Conservation (phyloP, 2,329 filamentous ascomycete genomes). For the Pyrenochaeta sp. region DNA sequence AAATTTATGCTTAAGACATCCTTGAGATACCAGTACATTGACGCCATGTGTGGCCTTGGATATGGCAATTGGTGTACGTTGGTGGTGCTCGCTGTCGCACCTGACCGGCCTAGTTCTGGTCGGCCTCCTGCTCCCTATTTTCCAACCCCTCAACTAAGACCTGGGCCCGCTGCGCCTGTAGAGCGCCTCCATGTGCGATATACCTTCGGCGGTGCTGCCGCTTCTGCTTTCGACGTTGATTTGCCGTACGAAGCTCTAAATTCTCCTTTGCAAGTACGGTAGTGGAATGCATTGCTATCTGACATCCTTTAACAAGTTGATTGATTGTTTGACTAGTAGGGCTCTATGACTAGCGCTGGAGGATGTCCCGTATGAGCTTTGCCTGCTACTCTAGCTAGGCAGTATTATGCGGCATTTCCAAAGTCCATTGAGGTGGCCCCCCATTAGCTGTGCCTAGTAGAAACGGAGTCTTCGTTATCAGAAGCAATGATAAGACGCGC, state of each 20-base stretch:
- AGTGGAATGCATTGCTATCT: not conserved
- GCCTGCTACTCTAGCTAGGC: conserved; percentile 25
- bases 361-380: conserved; percentile 10
- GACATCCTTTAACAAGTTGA: conserved; percentile 1
- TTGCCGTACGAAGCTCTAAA: not conserved
- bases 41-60: not conserved
- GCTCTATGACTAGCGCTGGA: not conserved
- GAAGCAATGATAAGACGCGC: too few species aligned
- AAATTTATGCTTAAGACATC: not conserved
- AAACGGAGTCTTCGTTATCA: too few species aligned
- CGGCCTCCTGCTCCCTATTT: conserved; percentile 1
- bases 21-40: not conserved
- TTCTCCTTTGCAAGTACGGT: conserved; percentile 2
- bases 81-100: too few species aligned
- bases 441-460: not conserved
- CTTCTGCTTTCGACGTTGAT: conserved; percentile 5
- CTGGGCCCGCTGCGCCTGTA: conserved; percentile 4
- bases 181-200: conserved; percentile 7
- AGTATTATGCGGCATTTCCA: conserved; percentile 18
- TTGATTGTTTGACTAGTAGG: not conserved
- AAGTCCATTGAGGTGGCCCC: conserved; percentile 8
- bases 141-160: not conserved
- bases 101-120: not conserved
- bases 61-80: not conserved
- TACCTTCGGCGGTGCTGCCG: conserved; percentile 8